Evolutionary conservation across 345 rosid species (phyloP).

Genomic region (Hypericum perforatum): DNA sequence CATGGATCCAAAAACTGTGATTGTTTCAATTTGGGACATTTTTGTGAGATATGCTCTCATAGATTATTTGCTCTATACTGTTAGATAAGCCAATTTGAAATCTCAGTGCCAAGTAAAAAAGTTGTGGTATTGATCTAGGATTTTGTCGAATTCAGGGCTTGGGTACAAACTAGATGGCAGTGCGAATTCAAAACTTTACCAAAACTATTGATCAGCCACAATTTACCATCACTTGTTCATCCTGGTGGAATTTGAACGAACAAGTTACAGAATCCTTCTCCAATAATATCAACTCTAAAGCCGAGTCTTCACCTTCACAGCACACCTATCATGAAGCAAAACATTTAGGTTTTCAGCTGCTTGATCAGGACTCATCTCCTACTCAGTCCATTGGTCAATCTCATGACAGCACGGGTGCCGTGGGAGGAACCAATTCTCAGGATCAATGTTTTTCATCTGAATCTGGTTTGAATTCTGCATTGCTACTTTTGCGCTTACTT

Average conservation of each 20-base stretch:
- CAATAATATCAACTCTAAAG: conserved; percentile 19
- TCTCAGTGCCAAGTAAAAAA: conserved; percentile 11
- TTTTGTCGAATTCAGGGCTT: conserved; percentile 2
- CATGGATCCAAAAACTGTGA: too few species aligned
- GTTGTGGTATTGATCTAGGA: conserved; percentile 5
- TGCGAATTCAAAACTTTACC: conserved; percentile 22
- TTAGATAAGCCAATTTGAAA: conserved; percentile 12
- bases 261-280: conserved; percentile 12
- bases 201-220: conserved; percentile 18
- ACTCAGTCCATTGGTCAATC: conserved; percentile 27
- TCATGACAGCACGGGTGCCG: conserved; percentile 20
- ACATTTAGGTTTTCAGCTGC: conserved; percentile 26
- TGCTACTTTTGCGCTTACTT: too few species aligned
- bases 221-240: conserved; percentile 17
- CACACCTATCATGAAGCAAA: conserved; percentile 14
- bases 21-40: too few species aligned
- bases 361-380: conserved; percentile 33
- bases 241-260: conserved; percentile 31
- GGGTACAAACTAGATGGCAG: conserved; percentile 23
- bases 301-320: conserved; percentile 16
- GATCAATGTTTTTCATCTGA: conserved; percentile 35
- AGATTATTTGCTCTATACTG: conserved; percentile 1
- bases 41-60: too few species aligned
- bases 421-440: conserved; percentile 25
- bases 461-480: conserved; percentile 24